These are phyloP conservation scores for Aspergillus ustus DNA, from an alignment of 2,329 filamentous ascomycete species.

Conservation along the genomic window DNA sequence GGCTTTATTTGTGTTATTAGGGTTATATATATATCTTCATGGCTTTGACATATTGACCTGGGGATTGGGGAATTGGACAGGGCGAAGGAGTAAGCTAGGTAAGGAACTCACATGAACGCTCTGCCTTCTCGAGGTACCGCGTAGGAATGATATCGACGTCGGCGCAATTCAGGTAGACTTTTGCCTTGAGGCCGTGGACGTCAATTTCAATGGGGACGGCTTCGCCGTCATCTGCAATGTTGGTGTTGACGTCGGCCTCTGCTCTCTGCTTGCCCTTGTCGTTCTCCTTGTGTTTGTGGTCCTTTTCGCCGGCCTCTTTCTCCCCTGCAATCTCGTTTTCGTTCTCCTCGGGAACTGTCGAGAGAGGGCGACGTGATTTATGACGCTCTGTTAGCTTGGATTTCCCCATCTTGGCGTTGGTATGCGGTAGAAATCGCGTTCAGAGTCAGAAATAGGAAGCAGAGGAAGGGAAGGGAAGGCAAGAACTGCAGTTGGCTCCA, in stretches of 20 bases:
- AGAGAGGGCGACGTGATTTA: background rate
- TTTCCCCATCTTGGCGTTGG: background rate
- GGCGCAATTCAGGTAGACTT: conserved; percentile 26
- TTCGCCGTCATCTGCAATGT: background rate
- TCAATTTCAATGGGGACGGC: conserved; percentile 18
- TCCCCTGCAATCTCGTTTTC: background rate
- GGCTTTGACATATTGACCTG: background rate
- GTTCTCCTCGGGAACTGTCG: conserved; percentile 5
- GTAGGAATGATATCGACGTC: conserved; percentile 29
- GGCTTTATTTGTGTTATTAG: conserved; percentile 17
- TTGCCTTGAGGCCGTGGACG: conserved; percentile 29
- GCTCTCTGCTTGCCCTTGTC: background rate
- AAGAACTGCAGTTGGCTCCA: background rate
- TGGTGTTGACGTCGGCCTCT: background rate
- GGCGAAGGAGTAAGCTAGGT: background rate
- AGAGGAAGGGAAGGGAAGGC: background rate
- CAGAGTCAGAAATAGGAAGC: background rate
- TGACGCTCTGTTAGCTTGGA: background rate
- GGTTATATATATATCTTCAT: background rate
- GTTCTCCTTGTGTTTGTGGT: background rate
- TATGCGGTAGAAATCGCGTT: background rate
- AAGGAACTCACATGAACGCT: conserved; percentile 17
- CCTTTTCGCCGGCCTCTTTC: background rate
- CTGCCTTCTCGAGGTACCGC: conserved; percentile 26
- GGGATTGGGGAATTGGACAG: background rate